Base-by-base conservation (phyloP, 306 rosid species). In the Styphnolobium japonicum region DNA sequence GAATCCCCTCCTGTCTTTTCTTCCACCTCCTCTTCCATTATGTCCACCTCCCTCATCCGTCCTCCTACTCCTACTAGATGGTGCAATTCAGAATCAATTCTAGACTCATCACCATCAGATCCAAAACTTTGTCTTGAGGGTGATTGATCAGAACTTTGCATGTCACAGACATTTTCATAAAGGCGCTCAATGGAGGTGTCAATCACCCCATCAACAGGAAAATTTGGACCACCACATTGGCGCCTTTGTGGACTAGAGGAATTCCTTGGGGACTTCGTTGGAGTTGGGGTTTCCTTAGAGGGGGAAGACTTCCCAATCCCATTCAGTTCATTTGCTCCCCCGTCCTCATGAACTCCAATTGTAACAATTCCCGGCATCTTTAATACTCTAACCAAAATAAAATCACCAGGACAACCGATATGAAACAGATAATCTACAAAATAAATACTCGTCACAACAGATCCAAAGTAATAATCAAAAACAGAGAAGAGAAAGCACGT, bases 31-130 rank as follows among this genome's bases (percentile, higher is more conserved):
- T 88, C 92, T 86, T 82, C 85, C 61, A 87, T 85, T 80, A 91
- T 91, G 83, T 91, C 91, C 72, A 88, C 87, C 83, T 91, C 93
- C 66, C 87, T 87, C 90, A 88, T 91, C 51, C 84, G 86, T 80
- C 92, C n/a, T n/a, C n/a, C n/a, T n/a, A n/a, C 90, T 25, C 90
- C 93, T 9, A 91, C 95, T 53, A 91, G 90, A 86, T 88, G 89
- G 45, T 69, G 80, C 43, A 91, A 74, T 80, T 91, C 95, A 9
- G 93, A 91, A 82, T 91, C 95, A 52, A 91, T 87, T 88, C 88
- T 85, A 45, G 93, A 91, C 81, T 91, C 95, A 23, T 82, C 91
- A n/a, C 91, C 95, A 66, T 91, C 88, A 1, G 93, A 91, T 73
- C 88, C 91, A 80, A 89, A 82, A 78, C 97, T 90, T 73, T 16